Percentiles rank a stretch among this genome's conserved stretches.
Evolutionary conservation across 805 yeast species (phyloP).

Genomic region (Cyberlindnera saturnus): DNA sequence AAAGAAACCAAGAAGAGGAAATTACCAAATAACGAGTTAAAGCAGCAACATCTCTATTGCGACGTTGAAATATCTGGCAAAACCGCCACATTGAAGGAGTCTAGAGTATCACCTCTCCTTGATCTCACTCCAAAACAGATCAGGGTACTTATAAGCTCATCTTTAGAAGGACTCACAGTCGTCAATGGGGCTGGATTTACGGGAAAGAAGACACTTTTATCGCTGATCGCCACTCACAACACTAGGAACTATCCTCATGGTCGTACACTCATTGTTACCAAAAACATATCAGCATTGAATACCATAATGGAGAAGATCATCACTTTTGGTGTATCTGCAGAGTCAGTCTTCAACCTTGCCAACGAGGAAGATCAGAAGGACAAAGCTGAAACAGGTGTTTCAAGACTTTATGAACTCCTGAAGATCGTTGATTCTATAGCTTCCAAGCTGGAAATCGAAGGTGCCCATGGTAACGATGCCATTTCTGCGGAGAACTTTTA

Average conservation of each 20-base stretch:
- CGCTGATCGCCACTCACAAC: slow-evolving; percentile 19
- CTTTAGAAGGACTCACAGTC: slow-evolving; percentile 34
- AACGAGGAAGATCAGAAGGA: background rate
- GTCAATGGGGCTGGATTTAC: slow-evolving; percentile 52
- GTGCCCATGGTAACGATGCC: slow-evolving; percentile 32
- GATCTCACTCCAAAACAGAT: slow-evolving; percentile 2
- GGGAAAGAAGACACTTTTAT: slow-evolving; percentile 34
- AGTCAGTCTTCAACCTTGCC: slow-evolving; percentile 4
- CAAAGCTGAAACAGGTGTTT: background rate
- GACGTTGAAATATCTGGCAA: background rate
- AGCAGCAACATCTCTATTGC: background rate
- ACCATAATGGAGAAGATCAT: background rate
- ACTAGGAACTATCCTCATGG: slow-evolving; percentile 16
- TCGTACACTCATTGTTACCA: slow-evolving; percentile 11
- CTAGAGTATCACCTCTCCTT: background rate
- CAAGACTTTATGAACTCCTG: slow-evolving; percentile 16
- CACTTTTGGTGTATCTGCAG: background rate
- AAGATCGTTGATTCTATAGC: slow-evolving; percentile 28
- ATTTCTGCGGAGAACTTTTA: slow-evolving; percentile 31
- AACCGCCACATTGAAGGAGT: background rate
- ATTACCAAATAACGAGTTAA: background rate
- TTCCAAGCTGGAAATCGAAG: slow-evolving; percentile 23
- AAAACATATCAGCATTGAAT: background rate
- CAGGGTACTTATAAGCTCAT: slow-evolving; percentile 18
- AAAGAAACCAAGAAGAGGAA: slow-evolving; percentile 6